Conservation (phyloP, 192 early-diverging fungal genomes). For the Phycomyces blakesleeanus region DNA sequence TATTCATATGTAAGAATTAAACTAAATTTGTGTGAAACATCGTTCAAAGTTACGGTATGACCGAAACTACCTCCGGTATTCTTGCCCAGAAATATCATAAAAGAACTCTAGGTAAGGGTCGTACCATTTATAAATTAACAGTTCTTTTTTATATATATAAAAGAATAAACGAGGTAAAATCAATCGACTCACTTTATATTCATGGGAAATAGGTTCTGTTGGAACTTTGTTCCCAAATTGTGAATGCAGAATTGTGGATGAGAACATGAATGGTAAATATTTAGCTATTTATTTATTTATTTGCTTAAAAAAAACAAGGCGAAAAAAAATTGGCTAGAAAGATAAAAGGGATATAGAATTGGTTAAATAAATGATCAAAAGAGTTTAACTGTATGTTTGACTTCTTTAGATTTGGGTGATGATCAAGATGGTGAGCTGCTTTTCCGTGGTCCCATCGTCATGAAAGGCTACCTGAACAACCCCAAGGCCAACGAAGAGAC, state of each 20-base stretch:
- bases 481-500: conserved; percentile 38
- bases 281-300: no score
- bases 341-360: neutral
- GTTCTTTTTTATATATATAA: no score
- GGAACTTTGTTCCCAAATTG: conserved; percentile 40
- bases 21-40: neutral
- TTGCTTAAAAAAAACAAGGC: neutral
- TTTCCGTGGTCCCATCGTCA: conserved; percentile 42
- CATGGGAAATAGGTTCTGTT: conserved; percentile 24
- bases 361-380: no score
- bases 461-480: conserved; percentile 54
- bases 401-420: conserved; percentile 39
- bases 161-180: no score
- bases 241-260: conserved; percentile 41
- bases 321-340: neutral
- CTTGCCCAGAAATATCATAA: conserved; percentile 12
- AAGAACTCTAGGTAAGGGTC: conserved; percentile 8
- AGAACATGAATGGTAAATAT: conserved; percentile 39
- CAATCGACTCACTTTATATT: neutral
- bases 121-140: no score
- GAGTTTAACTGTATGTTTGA: no score
- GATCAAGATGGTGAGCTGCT: conserved; percentile 46
- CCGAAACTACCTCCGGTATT: conserved; percentile 45
- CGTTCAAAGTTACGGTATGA: conserved; percentile 48
- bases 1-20: conserved; percentile 12